Evolutionary conservation across 2,329 filamentous ascomycete species (phyloP).

Genomic region (Beauveria asiatica): DNA sequence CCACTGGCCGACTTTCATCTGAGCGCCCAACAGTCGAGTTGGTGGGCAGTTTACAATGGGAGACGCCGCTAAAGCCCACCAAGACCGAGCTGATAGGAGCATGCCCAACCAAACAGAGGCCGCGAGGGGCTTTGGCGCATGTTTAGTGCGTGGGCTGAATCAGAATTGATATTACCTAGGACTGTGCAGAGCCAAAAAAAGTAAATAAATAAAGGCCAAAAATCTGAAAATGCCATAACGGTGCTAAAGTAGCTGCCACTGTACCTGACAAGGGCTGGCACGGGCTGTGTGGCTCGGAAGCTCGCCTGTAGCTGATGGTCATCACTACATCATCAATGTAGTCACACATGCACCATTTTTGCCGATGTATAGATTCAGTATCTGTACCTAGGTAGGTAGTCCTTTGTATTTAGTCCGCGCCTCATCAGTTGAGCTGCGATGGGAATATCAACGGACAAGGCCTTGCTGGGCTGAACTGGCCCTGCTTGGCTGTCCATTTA

Average conservation of each 20-base stretch:
- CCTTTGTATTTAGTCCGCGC: neutral
- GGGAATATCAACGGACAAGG: neutral
- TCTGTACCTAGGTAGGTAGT: too few species aligned
- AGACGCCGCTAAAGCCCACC: neutral
- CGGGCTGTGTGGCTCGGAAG: neutral
- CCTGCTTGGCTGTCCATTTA: neutral
- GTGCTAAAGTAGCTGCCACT: too few species aligned
- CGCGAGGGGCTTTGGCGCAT: too few species aligned
- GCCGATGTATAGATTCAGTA: too few species aligned
- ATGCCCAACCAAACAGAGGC: neutral
- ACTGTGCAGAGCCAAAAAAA: neutral
- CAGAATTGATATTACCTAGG: neutral
- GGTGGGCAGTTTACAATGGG: neutral
- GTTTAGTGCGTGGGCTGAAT: neutral
- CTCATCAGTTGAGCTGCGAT: neutral
- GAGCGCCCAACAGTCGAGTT: neutral
- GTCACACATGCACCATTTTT: too few species aligned
- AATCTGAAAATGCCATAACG: too few species aligned
- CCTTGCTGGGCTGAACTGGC: conserved; percentile 1
- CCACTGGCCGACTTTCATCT: neutral
- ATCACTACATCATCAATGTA: neutral
- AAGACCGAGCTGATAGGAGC: neutral
- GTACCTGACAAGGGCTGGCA: neutral
- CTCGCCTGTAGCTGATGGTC: neutral
- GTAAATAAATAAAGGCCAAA: neutral